Evolutionary conservation across 352 stramenopile species (phyloP).

Genomic region (Pythium pyrilobum): DNA sequence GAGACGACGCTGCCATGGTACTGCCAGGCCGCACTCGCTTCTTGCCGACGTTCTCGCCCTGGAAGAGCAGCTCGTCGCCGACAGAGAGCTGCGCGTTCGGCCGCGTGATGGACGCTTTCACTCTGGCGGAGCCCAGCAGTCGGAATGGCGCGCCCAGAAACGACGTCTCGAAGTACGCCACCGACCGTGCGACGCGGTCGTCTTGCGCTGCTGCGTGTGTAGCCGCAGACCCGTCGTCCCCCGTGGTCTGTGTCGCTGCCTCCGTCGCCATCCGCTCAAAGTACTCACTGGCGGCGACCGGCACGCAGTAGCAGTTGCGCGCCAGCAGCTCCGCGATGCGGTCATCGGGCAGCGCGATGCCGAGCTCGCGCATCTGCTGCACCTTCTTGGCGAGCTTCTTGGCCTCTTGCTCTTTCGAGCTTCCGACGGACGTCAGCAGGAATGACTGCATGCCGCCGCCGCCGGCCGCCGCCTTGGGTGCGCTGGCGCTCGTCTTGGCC

Average conservation of each 20-base stretch:
- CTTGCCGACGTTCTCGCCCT: slow-evolving; percentile 66
- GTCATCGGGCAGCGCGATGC: slow-evolving; percentile 53
- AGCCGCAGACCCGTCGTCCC: background rate
- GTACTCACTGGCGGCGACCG: slow-evolving; percentile 60
- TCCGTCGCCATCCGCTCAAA: slow-evolving; percentile 49
- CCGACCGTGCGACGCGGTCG: slow-evolving; percentile 9
- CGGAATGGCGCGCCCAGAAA: slow-evolving; percentile 29
- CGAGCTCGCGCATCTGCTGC: slow-evolving; percentile 67
- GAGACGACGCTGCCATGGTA: too few relatives aligned
- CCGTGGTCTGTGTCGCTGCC: background rate
- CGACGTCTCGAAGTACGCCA: slow-evolving; percentile 26
- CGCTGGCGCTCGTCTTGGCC: background rate
- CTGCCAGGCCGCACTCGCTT: slow-evolving; percentile 41
- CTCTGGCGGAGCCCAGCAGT: slow-evolving; percentile 38
- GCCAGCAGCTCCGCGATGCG: slow-evolving; percentile 53
- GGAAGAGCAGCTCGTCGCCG: slow-evolving; percentile 47
- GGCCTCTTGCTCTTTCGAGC: slow-evolving; percentile 55
- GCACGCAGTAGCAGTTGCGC: slow-evolving; percentile 73
- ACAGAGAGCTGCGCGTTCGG: slow-evolving; percentile 29
- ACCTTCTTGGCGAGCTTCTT: slow-evolving; percentile 60
- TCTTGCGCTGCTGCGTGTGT: slow-evolving; percentile 16
- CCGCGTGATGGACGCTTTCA: slow-evolving; percentile 47
- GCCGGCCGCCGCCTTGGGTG: background rate
- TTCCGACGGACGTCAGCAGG: slow-evolving; percentile 53
- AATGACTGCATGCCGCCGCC: slow-evolving; percentile 25